These are phyloP conservation scores for Kodamaea nitidulidarum DNA, from an alignment of 805 yeast genomes.

Conservation along the genomic window DNA sequence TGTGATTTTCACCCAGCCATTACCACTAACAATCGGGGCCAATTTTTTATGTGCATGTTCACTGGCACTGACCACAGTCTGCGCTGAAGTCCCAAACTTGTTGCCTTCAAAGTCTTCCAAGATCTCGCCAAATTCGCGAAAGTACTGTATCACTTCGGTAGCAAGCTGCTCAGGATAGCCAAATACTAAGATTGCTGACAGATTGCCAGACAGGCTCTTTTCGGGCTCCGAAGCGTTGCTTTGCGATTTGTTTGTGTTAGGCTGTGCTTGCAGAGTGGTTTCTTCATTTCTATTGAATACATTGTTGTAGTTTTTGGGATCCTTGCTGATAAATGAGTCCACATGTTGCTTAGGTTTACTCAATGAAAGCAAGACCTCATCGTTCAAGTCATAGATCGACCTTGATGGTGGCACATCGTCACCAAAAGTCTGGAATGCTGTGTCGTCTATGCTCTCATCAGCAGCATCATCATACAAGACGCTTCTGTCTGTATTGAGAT, in stretches of 20 bases:
- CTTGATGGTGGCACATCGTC: constrained; percentile 49
- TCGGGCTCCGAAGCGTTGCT: constrained; percentile 8
- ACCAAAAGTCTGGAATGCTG: constrained; percentile 15
- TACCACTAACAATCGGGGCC: constrained; percentile 76
- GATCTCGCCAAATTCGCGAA: constrained; percentile 74
- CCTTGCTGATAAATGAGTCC: constrained; percentile 41
- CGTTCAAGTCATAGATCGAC: constrained; percentile 48
- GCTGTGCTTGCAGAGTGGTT: constrained; percentile 12
- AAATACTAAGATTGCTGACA: constrained; percentile 73
- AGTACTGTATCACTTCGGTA: constrained; percentile 62
- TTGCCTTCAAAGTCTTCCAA: constrained; percentile 62
- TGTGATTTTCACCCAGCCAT: constrained; percentile 88
- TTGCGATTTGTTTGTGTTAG: constrained; percentile 10
- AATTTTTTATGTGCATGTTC: constrained; percentile 12
- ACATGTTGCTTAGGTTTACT: constrained; percentile 33
- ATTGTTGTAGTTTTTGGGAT: constrained; percentile 44
- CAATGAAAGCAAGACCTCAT: constrained; percentile 36
- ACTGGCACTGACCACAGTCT: constrained; percentile 4
- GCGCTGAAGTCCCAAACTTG: constrained; percentile 7
- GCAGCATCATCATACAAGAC: constrained; percentile 23
- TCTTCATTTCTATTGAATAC: constrained; percentile 37
- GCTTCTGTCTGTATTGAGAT: constrained; percentile 15
- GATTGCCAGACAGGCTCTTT: constrained; percentile 30
- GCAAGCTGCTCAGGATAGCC: constrained; percentile 84
- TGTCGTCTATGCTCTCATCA: constrained; percentile 29